Conservation (phyloP, 2,329 filamentous ascomycete genomes). For the Zymoseptoria crescenta region DNA sequence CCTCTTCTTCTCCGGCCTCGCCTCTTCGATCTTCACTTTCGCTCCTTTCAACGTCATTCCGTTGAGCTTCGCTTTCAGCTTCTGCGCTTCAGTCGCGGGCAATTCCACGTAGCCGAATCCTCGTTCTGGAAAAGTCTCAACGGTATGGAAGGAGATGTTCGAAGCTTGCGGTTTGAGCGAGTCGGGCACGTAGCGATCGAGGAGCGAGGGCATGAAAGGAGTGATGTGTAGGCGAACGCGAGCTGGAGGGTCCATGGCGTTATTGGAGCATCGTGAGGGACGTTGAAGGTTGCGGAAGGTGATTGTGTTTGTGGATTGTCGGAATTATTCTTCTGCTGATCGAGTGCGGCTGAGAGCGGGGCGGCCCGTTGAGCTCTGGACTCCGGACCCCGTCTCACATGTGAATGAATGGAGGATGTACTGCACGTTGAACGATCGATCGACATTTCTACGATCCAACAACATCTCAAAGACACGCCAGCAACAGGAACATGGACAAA, state of each 20-base stretch:
- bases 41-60: slow-evolving; percentile 74
- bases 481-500: background rate
- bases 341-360: too few species aligned
- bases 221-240: slow-evolving; percentile 70
- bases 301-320: background rate
- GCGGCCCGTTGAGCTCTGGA: background rate
- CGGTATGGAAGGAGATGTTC: slow-evolving; percentile 78
- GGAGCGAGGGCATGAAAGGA: slow-evolving; percentile 68
- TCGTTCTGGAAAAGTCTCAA: slow-evolving; percentile 83
- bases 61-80: slow-evolving; percentile 83
- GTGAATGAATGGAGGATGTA: too few species aligned
- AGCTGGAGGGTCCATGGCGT: background rate
- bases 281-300: too few species aligned
- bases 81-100: slow-evolving; percentile 74
- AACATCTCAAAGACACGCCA: background rate
- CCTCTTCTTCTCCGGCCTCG: slow-evolving; percentile 55
- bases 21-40: slow-evolving; percentile 79
- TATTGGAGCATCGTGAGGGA: slow-evolving; percentile 4
- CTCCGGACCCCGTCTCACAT: background rate
- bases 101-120: slow-evolving; percentile 86
- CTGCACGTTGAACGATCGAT: too few species aligned
- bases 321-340: background rate
- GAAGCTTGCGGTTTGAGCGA: slow-evolving; percentile 58
- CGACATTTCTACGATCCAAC: too few species aligned
- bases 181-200: slow-evolving; percentile 63